Base-by-base conservation (phyloP, 2,329 filamentous ascomycete species). In the Grosmannia penicillata region DNA sequence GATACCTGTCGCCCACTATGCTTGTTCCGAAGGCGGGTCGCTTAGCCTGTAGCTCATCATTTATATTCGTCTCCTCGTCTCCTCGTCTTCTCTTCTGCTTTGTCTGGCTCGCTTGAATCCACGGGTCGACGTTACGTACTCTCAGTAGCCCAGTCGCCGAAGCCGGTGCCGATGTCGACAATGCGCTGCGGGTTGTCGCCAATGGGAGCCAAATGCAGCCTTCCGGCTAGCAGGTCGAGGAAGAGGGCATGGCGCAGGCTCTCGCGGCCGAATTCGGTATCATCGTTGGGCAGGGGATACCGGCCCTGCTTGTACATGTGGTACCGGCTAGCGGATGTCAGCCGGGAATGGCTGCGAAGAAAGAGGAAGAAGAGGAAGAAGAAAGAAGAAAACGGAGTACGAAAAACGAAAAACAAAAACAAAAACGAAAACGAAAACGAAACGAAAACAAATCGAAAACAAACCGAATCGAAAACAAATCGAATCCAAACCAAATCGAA, bases 121-220 rank as follows among this genome's bases (percentile, higher is more conserved):
- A 15, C 6, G 19, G 14, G 18, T 22, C 35, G 5, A 27, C 24
- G 29, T 31, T 18, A 53, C 57, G 27, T 47, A 67, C 64, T 54
- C 46, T 67, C 64, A 38, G 72, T 63, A 3, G 71, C 70, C 72
- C 72, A 77, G 30, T 72, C 59, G 22, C 64, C 64, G 24, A 62
- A 63, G 6, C 66, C 66, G 5, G 65, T 68, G 21, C 66, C 66
- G 14, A 69, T 48, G 42, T 70, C 65, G 26, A 69, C 52, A 41
- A 70, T 66, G 45, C 62, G 67, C 34, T 68, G 65, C 3, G 63
- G 63, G 18, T 54, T 50, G 19, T 57, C 48, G 17, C 57, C 59
- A 15, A 70, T 57, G 6, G 66, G 66, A 2, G 66, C 56, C 1
- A 63, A 40, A 39, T 57, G 61, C 10, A 65, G 50, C 21, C 56